Evolutionary conservation across 345 rosid genomes (phyloP), one percentile per base, ranked within the genome.

Genomic region (Erysimum cheiranthoides): DNA sequence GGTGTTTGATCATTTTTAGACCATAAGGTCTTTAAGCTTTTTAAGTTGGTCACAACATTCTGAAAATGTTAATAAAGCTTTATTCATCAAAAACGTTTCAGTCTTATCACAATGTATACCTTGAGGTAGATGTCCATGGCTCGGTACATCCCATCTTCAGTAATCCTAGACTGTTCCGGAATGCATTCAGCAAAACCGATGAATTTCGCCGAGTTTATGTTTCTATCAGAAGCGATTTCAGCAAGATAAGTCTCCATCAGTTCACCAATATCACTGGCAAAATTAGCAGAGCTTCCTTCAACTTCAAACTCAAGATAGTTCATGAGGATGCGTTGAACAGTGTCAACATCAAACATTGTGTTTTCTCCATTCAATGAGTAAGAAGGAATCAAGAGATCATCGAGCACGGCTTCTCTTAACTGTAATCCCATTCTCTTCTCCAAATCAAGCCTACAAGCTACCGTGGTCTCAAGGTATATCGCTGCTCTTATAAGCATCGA

Each of bases 111-210:
- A 45, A 38, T 8, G 52, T 17, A 45, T 70, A 90, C 98, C 98
- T 93, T 93, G 57, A 93, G 92, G 75, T 84, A 94, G 73, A 90
- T 90, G 71, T 94, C 96, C n/a, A 90, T 83, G 71, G 98, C 88
- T 82, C 89, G 80, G 54, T 94, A 91, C 31, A 91, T 85, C 10
- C 96, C 96, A 81, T 94, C 98, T 67, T 94, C 97, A 25, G 87
- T 86, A 34, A 83, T 10, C 81, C 92, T 86, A 5, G 92, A 83
- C 77, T 88, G 89, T 78, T 88, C 85, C 0, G 93, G 95, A 42
- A 91, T 78, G 61, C 88, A 81, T 84, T 94, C 90, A 34, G 89
- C 86, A 10, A 94, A 80, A 40, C 74, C 75, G 8, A 84, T 85
- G 85, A 92, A 90, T 62, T 78, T 87, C 9, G 82, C 47, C 27